These are phyloP conservation scores for Exophiala calicioides DNA, from an alignment of 2,329 filamentous ascomycete genomes.

Conservation along the genomic window DNA sequence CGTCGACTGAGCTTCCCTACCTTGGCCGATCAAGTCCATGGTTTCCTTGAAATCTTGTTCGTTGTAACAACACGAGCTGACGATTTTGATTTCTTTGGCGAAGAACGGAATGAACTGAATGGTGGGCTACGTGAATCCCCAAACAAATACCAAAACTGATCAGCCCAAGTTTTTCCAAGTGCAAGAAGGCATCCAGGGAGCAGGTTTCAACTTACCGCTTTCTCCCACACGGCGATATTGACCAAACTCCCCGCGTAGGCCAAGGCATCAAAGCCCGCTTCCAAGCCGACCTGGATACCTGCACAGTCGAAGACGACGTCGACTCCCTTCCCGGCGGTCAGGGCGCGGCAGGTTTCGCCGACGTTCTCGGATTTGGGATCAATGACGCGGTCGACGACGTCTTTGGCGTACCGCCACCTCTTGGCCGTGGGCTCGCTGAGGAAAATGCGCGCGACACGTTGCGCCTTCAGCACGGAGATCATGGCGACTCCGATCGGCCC, in stretches of 20 bases:
- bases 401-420: conserved; percentile 13
- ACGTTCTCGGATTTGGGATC: conserved; percentile 28
- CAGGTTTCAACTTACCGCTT: conserved; percentile 31
- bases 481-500: conserved; percentile 23
- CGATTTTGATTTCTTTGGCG: conserved; percentile 26
- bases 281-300: conserved; percentile 35
- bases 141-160: background rate
- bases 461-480: conserved; percentile 17
- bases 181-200: background rate
- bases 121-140: conserved; percentile 3
- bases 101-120: conserved; percentile 16
- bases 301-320: conserved; percentile 41
- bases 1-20: conserved; percentile 24
- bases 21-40: conserved; percentile 36
- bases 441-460: conserved; percentile 15
- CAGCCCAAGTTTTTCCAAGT: too few species aligned
- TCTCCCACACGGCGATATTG: conserved; percentile 39
- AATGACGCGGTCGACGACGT: conserved; percentile 15
- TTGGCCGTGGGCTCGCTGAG: conserved; percentile 21
- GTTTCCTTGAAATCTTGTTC: conserved; percentile 38
- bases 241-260: conserved; percentile 35
- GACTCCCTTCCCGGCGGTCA: conserved; percentile 36
- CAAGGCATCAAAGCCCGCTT: conserved; percentile 36
- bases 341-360: conserved; percentile 32
- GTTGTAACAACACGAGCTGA: conserved; percentile 36